Evolutionary conservation across 2,329 filamentous ascomycete species (phyloP).

Genomic region (Trichophyton schoenleinii): DNA sequence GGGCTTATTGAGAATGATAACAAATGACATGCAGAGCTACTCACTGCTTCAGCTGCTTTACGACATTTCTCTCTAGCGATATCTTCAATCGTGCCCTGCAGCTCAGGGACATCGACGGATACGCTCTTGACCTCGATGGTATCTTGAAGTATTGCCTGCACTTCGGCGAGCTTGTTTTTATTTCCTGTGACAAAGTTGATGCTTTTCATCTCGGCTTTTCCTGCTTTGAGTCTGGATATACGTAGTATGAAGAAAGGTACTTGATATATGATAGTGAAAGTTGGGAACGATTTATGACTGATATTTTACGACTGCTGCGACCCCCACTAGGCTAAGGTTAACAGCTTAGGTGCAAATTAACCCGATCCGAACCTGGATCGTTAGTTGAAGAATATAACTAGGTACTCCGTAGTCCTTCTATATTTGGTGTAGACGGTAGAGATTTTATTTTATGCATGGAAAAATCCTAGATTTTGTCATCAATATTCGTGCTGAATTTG

Average conservation of each 20-base stretch:
- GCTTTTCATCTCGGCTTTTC: slow-evolving; percentile 36
- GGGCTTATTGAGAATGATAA: not conserved
- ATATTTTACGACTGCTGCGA: not conserved
- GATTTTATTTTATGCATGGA: too few relatives aligned
- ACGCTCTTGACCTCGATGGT: slow-evolving; percentile 61
- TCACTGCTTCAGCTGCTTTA: slow-evolving; percentile 64
- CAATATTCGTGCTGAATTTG: not conserved
- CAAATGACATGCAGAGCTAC: slow-evolving; percentile 14
- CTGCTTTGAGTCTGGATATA: not conserved
- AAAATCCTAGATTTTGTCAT: not conserved
- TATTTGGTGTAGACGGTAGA: too few relatives aligned
- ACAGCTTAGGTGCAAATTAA: not conserved
- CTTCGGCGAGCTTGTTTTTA: slow-evolving; percentile 82
- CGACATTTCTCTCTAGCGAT: slow-evolving; percentile 80
- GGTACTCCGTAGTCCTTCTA: too few relatives aligned
- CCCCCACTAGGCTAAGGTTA: not conserved
- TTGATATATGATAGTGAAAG: not conserved
- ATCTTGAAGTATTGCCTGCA: slow-evolving; percentile 69
- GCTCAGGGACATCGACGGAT: slow-evolving; percentile 68
- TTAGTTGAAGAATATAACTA: too few relatives aligned
- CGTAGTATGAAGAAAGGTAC: not conserved
- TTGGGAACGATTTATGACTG: not conserved
- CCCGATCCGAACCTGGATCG: not conserved
- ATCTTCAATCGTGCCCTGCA: slow-evolving; percentile 86
- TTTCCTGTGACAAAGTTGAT: slow-evolving; percentile 97